Conservation (phyloP, 805 yeast species). For the Komagataella kurtzmanii region DNA sequence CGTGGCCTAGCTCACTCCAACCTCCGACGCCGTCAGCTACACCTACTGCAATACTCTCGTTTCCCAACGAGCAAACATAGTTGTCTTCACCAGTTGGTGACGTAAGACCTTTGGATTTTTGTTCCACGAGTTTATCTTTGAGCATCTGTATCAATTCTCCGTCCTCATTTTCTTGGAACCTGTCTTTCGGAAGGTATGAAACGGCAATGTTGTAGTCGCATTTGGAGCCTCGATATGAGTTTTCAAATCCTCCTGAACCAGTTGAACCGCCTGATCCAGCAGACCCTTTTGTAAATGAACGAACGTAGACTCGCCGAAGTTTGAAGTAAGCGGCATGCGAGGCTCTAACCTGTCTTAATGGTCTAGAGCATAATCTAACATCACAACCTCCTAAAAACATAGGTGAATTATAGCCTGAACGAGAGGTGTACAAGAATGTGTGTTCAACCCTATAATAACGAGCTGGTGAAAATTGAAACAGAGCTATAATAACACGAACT, state of each 20-base stretch:
- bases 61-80: constrained; percentile 34
- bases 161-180: constrained; percentile 27
- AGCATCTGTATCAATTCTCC: constrained; percentile 29
- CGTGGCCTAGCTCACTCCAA: constrained; percentile 87
- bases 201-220: constrained; percentile 36
- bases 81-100: constrained; percentile 77
- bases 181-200: constrained; percentile 62
- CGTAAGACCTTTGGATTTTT: constrained; percentile 10
- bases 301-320: neutral
- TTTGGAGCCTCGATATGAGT: neutral
- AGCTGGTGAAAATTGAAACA: neutral
- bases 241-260: neutral
- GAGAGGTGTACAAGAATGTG: too few species aligned
- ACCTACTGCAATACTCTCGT: constrained; percentile 44
- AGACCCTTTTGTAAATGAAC: neutral
- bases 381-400: neutral
- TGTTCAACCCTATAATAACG: neutral
- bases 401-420: neutral
- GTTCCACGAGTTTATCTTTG: constrained; percentile 42
- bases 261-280: neutral
- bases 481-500: neutral
- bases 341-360: neutral
- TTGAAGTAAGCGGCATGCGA: neutral
- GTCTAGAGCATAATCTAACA: neutral
- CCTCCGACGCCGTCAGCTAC: constrained; percentile 98